These are phyloP conservation scores for Phytopythium oedochilum DNA, from an alignment of 352 stramenopile species.

Conservation along the genomic window DNA sequence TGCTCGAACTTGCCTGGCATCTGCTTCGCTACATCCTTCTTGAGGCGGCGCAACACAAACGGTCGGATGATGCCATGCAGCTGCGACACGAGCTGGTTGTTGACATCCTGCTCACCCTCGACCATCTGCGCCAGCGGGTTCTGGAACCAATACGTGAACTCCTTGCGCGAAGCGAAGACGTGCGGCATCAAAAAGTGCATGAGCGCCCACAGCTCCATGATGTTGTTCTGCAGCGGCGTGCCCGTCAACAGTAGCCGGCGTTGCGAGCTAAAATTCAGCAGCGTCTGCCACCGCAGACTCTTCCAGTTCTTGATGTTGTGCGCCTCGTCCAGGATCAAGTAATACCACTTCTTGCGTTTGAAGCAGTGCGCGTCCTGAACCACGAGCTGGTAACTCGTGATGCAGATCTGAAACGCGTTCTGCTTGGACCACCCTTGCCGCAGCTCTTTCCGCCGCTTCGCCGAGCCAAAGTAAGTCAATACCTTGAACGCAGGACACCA, in stretches of 20 bases:
- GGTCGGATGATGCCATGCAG: conserved; percentile 97
- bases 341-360: conserved; percentile 99
- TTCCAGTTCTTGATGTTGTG: conserved; percentile 99
- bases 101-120: conserved; percentile 58
- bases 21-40: conserved; percentile 98
- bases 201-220: conserved; percentile 97
- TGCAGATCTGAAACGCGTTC: conserved; percentile 96
- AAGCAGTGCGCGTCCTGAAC: conserved; percentile 97
- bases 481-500: conserved; percentile 97
- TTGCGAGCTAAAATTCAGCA: conserved; percentile 97
- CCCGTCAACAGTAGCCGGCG: conserved; percentile 90
- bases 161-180: conserved; percentile 89
- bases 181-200: conserved; percentile 99
- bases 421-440: conserved; percentile 94
- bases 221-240: conserved; percentile 98
- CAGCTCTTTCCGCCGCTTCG: conserved; percentile 92
- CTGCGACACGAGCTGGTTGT: conserved; percentile 90
- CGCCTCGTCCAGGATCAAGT: conserved; percentile 98
- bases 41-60: conserved; percentile 96
- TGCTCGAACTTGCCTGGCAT: conserved; percentile 97
- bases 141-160: conserved; percentile 98
- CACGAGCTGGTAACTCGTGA: conserved; percentile 98
- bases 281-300: conserved; percentile 96
- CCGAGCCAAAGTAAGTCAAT: conserved; percentile 98
- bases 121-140: conserved; percentile 92